Evolutionary conservation across 805 yeast species (phyloP).

Genomic region (Candida orba): DNA sequence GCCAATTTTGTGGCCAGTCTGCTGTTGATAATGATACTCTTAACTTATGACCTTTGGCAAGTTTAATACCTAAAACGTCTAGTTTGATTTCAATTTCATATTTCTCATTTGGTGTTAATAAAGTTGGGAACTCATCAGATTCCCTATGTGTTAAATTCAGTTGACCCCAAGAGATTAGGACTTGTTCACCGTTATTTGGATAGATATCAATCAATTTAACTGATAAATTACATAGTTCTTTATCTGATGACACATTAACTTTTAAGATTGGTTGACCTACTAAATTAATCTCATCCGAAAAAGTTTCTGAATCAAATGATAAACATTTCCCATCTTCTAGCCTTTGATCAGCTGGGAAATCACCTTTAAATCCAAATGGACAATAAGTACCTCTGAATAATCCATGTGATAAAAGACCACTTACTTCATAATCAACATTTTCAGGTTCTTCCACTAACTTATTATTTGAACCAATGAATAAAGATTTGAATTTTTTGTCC

Average conservation of each 20-base stretch:
- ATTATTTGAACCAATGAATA: conserved; percentile 12
- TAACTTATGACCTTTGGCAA: conserved; percentile 31
- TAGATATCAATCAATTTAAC: conserved; percentile 35
- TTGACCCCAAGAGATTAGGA: conserved; percentile 40
- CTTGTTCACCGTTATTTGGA: conserved; percentile 26
- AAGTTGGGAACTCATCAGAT: conserved; percentile 35
- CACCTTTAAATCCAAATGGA: conserved; percentile 41
- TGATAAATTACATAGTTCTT: conserved; percentile 32
- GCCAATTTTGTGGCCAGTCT: conserved; percentile 46
- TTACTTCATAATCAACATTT: conserved; percentile 14
- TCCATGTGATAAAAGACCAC: conserved; percentile 35
- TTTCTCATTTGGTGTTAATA: conserved; percentile 24
- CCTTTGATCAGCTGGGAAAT: conserved; percentile 39
- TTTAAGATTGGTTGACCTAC: conserved; percentile 33
- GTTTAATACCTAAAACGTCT: conserved; percentile 34
- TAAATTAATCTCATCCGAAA: conserved; percentile 22
- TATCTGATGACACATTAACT: conserved; percentile 29
- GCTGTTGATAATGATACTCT: conserved; percentile 36
- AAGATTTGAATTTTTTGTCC: conserved; percentile 10
- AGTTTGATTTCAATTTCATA: conserved; percentile 30
- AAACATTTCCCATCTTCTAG: conserved; percentile 35
- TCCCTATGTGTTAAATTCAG: conserved; percentile 35
- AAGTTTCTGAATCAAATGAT: conserved; percentile 27
- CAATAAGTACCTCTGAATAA: conserved; percentile 38
- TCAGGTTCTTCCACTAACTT: conserved; percentile 1